Base-by-base conservation (phyloP, 2,329 filamentous ascomycete genomes). In the Ophiostoma perfectum region DNA sequence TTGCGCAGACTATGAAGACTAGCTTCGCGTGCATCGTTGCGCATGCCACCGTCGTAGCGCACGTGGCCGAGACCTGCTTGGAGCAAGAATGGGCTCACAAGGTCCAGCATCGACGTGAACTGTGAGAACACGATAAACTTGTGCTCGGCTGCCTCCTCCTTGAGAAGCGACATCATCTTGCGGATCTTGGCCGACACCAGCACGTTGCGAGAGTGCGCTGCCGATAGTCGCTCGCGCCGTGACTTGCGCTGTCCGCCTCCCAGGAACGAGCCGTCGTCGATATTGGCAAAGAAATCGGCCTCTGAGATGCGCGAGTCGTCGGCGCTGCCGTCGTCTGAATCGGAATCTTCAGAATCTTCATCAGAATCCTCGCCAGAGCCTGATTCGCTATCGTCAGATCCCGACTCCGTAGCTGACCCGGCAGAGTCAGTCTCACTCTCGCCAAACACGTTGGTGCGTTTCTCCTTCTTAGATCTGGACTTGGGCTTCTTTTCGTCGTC, bases 61-160 rank as follows among this genome's bases (percentile, higher is more conserved):
- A 91, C 91, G 76, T 90, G 96, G 70, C 84, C 85, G 77, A 97
- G 89, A 14, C 88, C 86, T 14, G 90, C 88, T 65, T 87, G 84
- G 63, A 84, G 83, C 70, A 99, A 83, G 78, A 98, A 97, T 2
- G 95, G 95, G 76, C 98, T 93, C 71, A 99, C 88, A 41, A 98
- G 88, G 80, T 98, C 91, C 63, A 99, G 87, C 95, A 99, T 99
- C 0, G 92, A 95, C 0, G 95, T 99, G 79, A 99, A 99, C 75
- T 98, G 92, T 1, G 93, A 97, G 79, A 99, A 99, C 72, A 99
- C 93, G 74, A 99, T 99, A 76, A 97, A 96, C 77, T 99, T 99
- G 83, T 97, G 92, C 70, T 92, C 83, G 1, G 84, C 81, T 0
- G 88, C 88, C 78, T 99, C 95, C 62, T 86, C 86, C 72, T 88